Percentiles rank a stretch among this genome's conserved stretches.
phyloP scores from a whole-genome alignment of 768 basidiomycete genomes.

The Dacryopinax primogenitus region DNA sequence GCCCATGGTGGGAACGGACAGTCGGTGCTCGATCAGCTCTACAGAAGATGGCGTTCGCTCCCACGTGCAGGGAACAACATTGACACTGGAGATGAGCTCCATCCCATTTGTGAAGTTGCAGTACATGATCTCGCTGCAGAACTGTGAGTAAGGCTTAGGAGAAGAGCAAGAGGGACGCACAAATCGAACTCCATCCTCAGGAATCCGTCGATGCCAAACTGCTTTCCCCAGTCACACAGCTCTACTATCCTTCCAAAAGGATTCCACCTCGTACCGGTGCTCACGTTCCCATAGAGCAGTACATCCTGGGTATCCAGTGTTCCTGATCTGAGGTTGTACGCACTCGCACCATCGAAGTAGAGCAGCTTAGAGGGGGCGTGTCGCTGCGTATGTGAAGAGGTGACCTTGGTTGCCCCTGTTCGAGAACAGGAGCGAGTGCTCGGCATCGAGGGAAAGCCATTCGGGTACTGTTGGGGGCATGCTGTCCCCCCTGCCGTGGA shows the following conservation, averaged over 20 bases:
- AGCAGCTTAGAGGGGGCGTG: conserved; percentile 12
- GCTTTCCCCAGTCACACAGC: conserved; percentile 36
- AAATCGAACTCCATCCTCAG: conserved; percentile 28
- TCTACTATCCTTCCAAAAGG: conserved; percentile 30
- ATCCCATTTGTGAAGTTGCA: not conserved
- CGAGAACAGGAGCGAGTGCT: conserved; percentile 12
- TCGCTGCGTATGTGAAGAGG: conserved; percentile 11
- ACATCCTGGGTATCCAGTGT: conserved; percentile 13
- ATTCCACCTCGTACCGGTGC: conserved; percentile 2
- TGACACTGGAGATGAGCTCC: not conserved
- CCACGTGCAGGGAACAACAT: not conserved
- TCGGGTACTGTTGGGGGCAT: conserved; percentile 7
- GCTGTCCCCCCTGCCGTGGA: conserved; percentile 10
- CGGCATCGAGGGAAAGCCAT: conserved; percentile 15
- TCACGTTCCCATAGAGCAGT: conserved; percentile 10
- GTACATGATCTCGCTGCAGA: not conserved
- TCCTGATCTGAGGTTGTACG: conserved; percentile 10
- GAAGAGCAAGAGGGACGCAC: conserved; percentile 8
- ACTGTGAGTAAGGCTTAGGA: conserved; percentile 15
- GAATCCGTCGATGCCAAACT: conserved; percentile 35
- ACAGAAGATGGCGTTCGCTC: not conserved
- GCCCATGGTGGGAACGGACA: not conserved
- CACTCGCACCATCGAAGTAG: conserved; percentile 12
- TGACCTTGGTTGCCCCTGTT: not conserved
- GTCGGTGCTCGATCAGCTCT: not conserved